A percentile compares a stretch with the other conserved stretches of the same genome.
Evolutionary conservation across 2,329 filamentous ascomycete genomes (phyloP).

Genomic region (Bipolaris sorokiniana): DNA sequence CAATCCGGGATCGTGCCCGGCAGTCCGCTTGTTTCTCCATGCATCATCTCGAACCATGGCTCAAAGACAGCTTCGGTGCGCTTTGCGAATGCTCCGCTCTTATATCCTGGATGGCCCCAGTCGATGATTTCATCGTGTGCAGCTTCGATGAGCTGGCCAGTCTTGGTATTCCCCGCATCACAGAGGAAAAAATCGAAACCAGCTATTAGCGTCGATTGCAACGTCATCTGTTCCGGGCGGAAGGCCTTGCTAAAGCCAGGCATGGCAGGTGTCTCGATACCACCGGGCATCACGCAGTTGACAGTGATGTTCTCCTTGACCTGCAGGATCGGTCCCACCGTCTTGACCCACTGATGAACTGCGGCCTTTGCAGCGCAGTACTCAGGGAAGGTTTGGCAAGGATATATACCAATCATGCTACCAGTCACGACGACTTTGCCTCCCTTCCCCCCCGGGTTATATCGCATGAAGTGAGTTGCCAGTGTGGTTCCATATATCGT

Average conservation of each 20-base stretch:
- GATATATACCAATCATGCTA: constrained; percentile 54
- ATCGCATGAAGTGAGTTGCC: constrained; percentile 61
- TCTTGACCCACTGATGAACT: constrained; percentile 40
- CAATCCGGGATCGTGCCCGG: constrained; percentile 44
- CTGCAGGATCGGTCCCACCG: constrained; percentile 21
- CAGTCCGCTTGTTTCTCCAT: constrained; percentile 53
- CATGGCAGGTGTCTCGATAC: constrained; percentile 52
- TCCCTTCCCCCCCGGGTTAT: constrained; percentile 51
- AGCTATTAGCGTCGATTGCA: constrained; percentile 51
- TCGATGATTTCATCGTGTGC: constrained; percentile 50
- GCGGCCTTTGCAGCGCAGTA: constrained; percentile 61
- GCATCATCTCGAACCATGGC: constrained; percentile 53
- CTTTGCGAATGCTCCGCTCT: constrained; percentile 52
- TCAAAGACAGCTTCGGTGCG: constrained; percentile 56
- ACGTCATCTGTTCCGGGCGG: constrained; percentile 42
- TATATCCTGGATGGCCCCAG: constrained; percentile 46
- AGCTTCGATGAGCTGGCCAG: constrained; percentile 54
- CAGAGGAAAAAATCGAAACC: constrained; percentile 54
- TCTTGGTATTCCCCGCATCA: constrained; percentile 49
- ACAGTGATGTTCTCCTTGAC: constrained; percentile 57
- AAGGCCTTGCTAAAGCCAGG: constrained; percentile 45
- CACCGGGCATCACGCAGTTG: constrained; percentile 58
- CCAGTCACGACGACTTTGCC: constrained; percentile 56
- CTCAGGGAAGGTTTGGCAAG: constrained; percentile 55
- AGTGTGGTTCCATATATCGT: constrained; percentile 58